These are phyloP conservation scores for Nowakowskiella sp. DNA, from an alignment of 192 early-diverging fungal species.

Conservation along the genomic window DNA sequence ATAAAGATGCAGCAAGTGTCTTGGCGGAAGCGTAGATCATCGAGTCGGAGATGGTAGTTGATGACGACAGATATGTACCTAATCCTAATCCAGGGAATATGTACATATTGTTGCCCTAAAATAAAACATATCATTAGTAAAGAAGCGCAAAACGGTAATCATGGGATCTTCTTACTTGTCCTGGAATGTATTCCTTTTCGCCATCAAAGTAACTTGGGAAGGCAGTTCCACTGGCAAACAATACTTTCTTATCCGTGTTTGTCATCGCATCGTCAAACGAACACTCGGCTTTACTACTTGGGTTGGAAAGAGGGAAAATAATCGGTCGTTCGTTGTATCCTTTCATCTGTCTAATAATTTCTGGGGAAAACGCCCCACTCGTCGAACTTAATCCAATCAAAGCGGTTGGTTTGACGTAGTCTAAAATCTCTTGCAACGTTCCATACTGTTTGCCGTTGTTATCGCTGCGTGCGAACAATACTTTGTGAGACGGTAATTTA, in stretches of 20 bases:
- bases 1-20: conserved; percentile 69
- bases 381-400: conserved; percentile 82
- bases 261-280: conserved; percentile 87
- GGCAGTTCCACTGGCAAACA: conserved; percentile 93
- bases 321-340: conserved; percentile 69
- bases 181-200: conserved; percentile 38
- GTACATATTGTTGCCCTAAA: conserved; percentile 96
- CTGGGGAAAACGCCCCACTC: conserved; percentile 66
- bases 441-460: conserved; percentile 72
- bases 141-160: no score
- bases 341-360: conserved; percentile 67
- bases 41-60: conserved; percentile 61
- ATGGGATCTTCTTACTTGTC: no score
- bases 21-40: conserved; percentile 77
- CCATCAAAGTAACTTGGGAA: conserved; percentile 75
- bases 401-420: conserved; percentile 81
- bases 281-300: conserved; percentile 85
- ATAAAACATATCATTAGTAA: no score
- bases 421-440: conserved; percentile 63
- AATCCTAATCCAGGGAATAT: conserved; percentile 94
- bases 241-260: conserved; percentile 72
- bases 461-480: conserved; percentile 80
- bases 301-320: conserved; percentile 84
- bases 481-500: conserved; percentile 69
- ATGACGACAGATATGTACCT: conserved; percentile 68